phyloP scores from a whole-genome alignment of 2,329 filamentous ascomycete genomes.

The Pyricularia grisea region DNA sequence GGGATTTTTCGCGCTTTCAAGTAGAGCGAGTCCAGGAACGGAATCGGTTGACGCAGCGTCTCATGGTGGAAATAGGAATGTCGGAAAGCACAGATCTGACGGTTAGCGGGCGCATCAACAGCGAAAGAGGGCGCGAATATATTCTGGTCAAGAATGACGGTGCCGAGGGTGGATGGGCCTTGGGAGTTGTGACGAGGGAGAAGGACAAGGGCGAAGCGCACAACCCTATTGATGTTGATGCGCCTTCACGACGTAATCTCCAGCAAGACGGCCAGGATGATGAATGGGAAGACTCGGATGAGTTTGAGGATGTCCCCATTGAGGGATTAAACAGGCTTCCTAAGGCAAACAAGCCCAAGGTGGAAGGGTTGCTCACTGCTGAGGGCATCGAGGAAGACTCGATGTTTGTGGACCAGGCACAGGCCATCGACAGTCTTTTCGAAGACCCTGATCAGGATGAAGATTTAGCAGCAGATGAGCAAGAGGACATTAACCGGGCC shows the following conservation, averaged over 20 bases:
- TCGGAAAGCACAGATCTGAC: slow-evolving; percentile 59
- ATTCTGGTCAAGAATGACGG: slow-evolving; percentile 93
- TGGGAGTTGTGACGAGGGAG: slow-evolving; percentile 84
- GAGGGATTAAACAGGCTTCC: slow-evolving; percentile 81
- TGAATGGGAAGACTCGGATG: slow-evolving; percentile 60
- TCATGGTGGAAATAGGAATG: slow-evolving; percentile 95
- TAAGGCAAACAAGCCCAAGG: slow-evolving; percentile 27
- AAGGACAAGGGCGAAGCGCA: slow-evolving; percentile 70
- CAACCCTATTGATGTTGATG: slow-evolving; percentile 89
- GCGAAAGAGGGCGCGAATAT: slow-evolving; percentile 88
- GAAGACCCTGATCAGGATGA: slow-evolving; percentile 16
- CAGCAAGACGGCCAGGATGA: slow-evolving; percentile 54
- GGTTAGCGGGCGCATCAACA: slow-evolving; percentile 59
- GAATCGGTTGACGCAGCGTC: slow-evolving; percentile 85
- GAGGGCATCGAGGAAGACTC: slow-evolving; percentile 32
- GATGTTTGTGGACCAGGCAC: slow-evolving; percentile 40
- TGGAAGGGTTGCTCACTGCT: background rate
- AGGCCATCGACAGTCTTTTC: slow-evolving; percentile 20
- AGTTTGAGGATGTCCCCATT: slow-evolving; percentile 89
- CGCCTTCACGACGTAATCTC: slow-evolving; percentile 45
- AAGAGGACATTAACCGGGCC: slow-evolving; percentile 64
- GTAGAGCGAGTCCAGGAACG: slow-evolving; percentile 89
- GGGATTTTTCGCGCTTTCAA: slow-evolving; percentile 95
- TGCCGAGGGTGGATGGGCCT: slow-evolving; percentile 88
- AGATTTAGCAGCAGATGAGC: slow-evolving; percentile 22